Evolutionary conservation across 176 grass and related monocot species (phyloP).

Genomic region (Typha latifolia): DNA sequence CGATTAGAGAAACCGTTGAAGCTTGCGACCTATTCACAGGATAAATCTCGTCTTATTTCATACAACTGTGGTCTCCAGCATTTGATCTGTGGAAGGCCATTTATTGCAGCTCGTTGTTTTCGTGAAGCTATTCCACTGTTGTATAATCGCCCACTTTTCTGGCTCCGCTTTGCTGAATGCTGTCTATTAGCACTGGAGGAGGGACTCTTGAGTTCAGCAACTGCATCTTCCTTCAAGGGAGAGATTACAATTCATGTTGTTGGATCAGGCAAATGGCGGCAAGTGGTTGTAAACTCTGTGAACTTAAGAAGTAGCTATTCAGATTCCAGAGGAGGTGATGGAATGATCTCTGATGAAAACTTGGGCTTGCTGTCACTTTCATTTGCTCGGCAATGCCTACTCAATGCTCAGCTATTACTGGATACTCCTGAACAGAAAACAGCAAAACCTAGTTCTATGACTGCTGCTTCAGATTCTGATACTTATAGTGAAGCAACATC

Average conservation of each 20-base stretch:
- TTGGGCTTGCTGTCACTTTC: slow-evolving; percentile 50
- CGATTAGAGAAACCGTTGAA: slow-evolving; percentile 62
- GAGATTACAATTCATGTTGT: slow-evolving; percentile 59
- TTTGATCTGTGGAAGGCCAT: slow-evolving; percentile 67
- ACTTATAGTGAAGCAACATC: slow-evolving; percentile 26
- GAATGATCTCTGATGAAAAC: slow-evolving; percentile 16
- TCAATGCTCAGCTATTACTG: slow-evolving; percentile 63
- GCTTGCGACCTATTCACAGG: slow-evolving; percentile 56
- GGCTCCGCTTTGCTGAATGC: slow-evolving; percentile 91
- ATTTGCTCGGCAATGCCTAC: slow-evolving; percentile 63
- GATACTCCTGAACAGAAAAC: slow-evolving; percentile 30
- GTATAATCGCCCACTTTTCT: slow-evolving; percentile 53
- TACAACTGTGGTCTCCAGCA: slow-evolving; percentile 85
- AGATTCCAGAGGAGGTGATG: slow-evolving; percentile 33
- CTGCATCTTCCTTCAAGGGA: slow-evolving; percentile 33
- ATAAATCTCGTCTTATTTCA: slow-evolving; percentile 60
- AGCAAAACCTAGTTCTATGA: not conserved
- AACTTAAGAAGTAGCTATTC: slow-evolving; percentile 21
- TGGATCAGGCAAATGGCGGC: slow-evolving; percentile 68
- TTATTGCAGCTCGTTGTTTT: slow-evolving; percentile 71
- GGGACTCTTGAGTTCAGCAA: slow-evolving; percentile 40
- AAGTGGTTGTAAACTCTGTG: slow-evolving; percentile 43
- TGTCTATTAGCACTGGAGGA: slow-evolving; percentile 60
- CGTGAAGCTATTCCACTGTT: slow-evolving; percentile 54
- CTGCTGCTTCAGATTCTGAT: slow-evolving; percentile 20